Conservation (phyloP, 2,329 filamentous ascomycete genomes). For the Curvularia sp. region DNA sequence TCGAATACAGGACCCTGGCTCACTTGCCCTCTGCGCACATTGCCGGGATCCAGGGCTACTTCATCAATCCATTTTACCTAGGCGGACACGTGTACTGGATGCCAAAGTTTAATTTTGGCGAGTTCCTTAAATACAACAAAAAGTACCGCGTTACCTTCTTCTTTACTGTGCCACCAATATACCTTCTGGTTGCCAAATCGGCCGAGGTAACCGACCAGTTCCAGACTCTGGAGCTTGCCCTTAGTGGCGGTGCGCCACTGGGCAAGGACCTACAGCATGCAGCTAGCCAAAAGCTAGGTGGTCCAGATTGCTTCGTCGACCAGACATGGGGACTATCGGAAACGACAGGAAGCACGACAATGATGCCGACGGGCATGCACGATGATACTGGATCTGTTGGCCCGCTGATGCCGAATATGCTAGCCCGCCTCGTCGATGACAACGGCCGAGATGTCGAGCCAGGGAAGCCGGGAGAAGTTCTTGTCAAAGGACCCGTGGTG, state of each 20-base stretch:
- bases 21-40: slow-evolving; percentile 59
- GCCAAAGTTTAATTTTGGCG: slow-evolving; percentile 63
- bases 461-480: slow-evolving; percentile 43
- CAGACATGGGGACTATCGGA: slow-evolving; percentile 68
- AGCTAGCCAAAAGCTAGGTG: slow-evolving; percentile 59
- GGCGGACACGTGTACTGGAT: slow-evolving; percentile 65
- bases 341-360: slow-evolving; percentile 58
- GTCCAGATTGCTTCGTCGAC: slow-evolving; percentile 52
- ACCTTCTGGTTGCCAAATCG: slow-evolving; percentile 64
- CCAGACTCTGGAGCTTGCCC: slow-evolving; percentile 55
- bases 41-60: slow-evolving; percentile 57
- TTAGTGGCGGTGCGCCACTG: slow-evolving; percentile 64
- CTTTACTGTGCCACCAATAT: slow-evolving; percentile 68
- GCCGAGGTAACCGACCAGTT: slow-evolving; percentile 65
- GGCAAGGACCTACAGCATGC: slow-evolving; percentile 61
- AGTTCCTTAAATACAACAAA: slow-evolving; percentile 62
- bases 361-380: slow-evolving; percentile 50
- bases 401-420: slow-evolving; percentile 51
- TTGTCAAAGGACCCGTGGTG: slow-evolving; percentile 47
- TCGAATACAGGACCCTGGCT: slow-evolving; percentile 53
- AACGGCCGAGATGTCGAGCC: slow-evolving; percentile 40
- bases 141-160: slow-evolving; percentile 61
- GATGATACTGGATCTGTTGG: slow-evolving; percentile 59
- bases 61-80: slow-evolving; percentile 54
- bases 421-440: slow-evolving; percentile 46